Evolutionary conservation across 495 filamentous ascomycete species (phyloP), one percentile per base, ranked within the genome.

Genomic region (Acidiella bohemica): DNA sequence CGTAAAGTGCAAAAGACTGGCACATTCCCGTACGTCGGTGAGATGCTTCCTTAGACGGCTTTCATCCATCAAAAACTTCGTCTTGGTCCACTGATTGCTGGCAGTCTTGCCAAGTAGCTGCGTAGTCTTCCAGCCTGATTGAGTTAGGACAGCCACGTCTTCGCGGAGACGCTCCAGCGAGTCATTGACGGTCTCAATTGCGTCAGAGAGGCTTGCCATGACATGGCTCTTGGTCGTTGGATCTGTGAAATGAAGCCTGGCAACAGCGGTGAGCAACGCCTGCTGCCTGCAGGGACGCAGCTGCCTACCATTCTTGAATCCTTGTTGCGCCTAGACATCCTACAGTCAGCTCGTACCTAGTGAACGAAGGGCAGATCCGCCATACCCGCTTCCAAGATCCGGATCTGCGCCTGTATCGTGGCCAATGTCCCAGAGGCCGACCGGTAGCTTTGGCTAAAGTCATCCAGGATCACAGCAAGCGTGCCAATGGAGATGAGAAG

Each of bases 231-330:
- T 12, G 22, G 13, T 21, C 8, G 32, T 17, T 7, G 42, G 32
- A 16, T 44, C 42, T 11, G 41, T 43, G 22, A 16, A 43, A 28
- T 39, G 34, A 10, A 44, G 42, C 42, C n/a, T n/a, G n/a, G n/a
- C n/a, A n/a, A n/a, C n/a, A n/a, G n/a, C n/a, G n/a, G n/a, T n/a
- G n/a, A n/a, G n/a, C n/a, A n/a, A n/a, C n/a, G n/a, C n/a, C n/a
- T n/a, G n/a, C n/a, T n/a, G n/a, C n/a, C n/a, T n/a, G n/a, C n/a
- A n/a, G n/a, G n/a, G n/a, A n/a, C n/a, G n/a, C n/a, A n/a, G n/a
- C n/a, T n/a, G n/a, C n/a, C n/a, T n/a, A n/a, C n/a, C 42, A 44
- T 44, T 44, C 42, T 27, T 44, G 42, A 10, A 44, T 44, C 5
- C 42, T 14, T 22, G 28, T n/a, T n/a, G n/a, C n/a, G n/a, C n/a